Evolutionary conservation across 2,329 filamentous ascomycete species (phyloP).

Genomic region (Dactylellina cionopaga): DNA sequence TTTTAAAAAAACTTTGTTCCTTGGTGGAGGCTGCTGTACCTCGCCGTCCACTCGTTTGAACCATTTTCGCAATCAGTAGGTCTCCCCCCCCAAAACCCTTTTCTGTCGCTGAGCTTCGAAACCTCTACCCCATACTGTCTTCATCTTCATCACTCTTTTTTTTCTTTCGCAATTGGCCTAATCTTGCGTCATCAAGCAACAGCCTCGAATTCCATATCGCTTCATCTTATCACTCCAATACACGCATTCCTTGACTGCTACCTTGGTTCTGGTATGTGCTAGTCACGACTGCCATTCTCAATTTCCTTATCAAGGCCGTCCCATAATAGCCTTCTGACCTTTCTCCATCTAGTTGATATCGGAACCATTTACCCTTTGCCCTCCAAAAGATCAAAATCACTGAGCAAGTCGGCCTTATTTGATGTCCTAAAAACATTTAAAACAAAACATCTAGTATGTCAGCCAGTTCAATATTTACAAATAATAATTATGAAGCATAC

Average conservation of each 20-base stretch:
- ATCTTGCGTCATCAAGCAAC: background rate
- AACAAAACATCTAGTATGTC: slow-evolving; percentile 4
- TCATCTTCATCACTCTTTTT: background rate
- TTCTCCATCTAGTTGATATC: slow-evolving; percentile 13
- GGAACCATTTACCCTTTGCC: slow-evolving; percentile 10
- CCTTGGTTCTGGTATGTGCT: slow-evolving; percentile 25
- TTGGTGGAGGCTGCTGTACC: slow-evolving; percentile 44
- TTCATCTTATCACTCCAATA: too few relatives aligned
- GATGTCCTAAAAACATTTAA: slow-evolving; percentile 45
- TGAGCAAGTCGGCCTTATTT: slow-evolving; percentile 40
- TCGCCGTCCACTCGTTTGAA: slow-evolving; percentile 48
- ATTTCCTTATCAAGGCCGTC: background rate
- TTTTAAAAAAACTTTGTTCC: too few relatives aligned
- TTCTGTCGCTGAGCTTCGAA: too few relatives aligned
- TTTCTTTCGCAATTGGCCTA: background rate
- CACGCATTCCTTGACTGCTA: slow-evolving; percentile 21
- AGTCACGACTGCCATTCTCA: background rate
- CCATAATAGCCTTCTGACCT: background rate
- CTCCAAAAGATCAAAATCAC: slow-evolving; percentile 43
- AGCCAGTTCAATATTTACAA: background rate
- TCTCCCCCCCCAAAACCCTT: background rate
- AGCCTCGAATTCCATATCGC: slow-evolving; percentile 4
- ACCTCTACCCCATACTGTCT: background rate
- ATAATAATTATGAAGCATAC: background rate
- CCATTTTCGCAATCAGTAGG: slow-evolving; percentile 4